Conservation (phyloP, 768 basidiomycete genomes). For the Xerocomellus intermedius region DNA sequence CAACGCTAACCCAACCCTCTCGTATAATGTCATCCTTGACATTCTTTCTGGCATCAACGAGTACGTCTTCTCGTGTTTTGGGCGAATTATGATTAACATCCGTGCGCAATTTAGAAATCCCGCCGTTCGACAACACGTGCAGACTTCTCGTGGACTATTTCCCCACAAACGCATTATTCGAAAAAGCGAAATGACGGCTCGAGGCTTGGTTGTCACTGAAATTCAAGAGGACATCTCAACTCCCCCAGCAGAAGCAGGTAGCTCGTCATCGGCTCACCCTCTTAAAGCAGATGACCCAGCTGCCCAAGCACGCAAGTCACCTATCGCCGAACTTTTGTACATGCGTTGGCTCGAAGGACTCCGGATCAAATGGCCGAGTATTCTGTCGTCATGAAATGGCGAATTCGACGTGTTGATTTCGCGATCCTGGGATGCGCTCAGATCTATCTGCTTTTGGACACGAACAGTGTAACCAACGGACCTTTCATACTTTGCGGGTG, state of each 20-base stretch:
- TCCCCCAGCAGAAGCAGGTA: constrained; percentile 38
- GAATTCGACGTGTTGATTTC: not conserved
- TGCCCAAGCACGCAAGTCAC: constrained; percentile 63
- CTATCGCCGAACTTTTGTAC: constrained; percentile 94
- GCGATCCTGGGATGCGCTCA: not conserved
- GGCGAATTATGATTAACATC: constrained; percentile 3
- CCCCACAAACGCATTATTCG: constrained; percentile 77
- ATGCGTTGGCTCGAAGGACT: constrained; percentile 95
- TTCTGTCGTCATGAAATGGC: constrained; percentile 38
- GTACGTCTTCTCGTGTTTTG: constrained; percentile 45
- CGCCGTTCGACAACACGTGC: constrained; percentile 77
- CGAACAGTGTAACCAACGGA: not conserved
- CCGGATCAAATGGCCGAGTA: constrained; percentile 85
- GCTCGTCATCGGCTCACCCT: constrained; percentile 29
- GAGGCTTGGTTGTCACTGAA: constrained; percentile 81
- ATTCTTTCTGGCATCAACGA: constrained; percentile 89
- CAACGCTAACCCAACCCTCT: constrained; percentile 77
- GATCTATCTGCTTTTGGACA: constrained; percentile 1
- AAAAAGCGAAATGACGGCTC: constrained; percentile 82
- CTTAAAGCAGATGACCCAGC: constrained; percentile 39
- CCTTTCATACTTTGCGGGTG: not conserved
- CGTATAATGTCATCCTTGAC: constrained; percentile 86
- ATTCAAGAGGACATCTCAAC: constrained; percentile 69
- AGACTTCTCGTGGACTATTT: constrained; percentile 77
- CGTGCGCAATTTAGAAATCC: constrained; percentile 53